Base-by-base conservation (phyloP, 768 basidiomycete genomes). In the Clitopilus passeckerianus region DNA sequence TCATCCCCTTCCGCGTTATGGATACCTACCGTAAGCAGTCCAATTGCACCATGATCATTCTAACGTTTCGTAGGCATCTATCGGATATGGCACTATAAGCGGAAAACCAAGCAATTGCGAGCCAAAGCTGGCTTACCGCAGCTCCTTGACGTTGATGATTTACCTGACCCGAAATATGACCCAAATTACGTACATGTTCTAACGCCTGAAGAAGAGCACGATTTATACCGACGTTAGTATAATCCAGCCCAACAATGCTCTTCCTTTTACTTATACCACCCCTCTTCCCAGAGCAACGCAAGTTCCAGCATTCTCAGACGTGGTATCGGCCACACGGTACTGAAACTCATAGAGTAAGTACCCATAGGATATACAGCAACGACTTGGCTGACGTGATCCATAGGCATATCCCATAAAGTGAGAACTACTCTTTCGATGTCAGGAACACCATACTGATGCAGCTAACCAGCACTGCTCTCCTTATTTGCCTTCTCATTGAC, bases 281-380 rank as follows among this genome's bases (percentile, higher is more conserved):
- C n/a, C 37, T n/a, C 10, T 56, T 58, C 60, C 24, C 41, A 89
- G 88, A 88, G 61, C 89, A 91, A 76, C 72, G 77, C 54, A 83
- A 86, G 69, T 89, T 90, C 60, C 80, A 82, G 64, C 76, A 85
- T 61, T 82, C 81, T 43, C 85, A 91, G 72, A 92, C 91, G 1
- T 95, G 91, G 92, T 95, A 93, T 72, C 76, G 89, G 56, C 84
- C 92, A 6, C 92, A 95, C 70, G 90, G 89, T 18, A 92, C 90
- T 12, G 86, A 86, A 60, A 92, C 92, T 0, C 92, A 90, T 65
- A 72, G 87, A 60, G 88, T 86, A 65, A 63, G 80, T 63, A n/a
- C 8, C 34, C 37, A 5, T 41, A 3, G 7, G 27, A 30, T 30
- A 30, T 30, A 30, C 7, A 30, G 7, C 27, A 30, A 30, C 14